Conservation (phyloP, 371 early-diverging fungal species). For the Sporodiniella umbellata region DNA sequence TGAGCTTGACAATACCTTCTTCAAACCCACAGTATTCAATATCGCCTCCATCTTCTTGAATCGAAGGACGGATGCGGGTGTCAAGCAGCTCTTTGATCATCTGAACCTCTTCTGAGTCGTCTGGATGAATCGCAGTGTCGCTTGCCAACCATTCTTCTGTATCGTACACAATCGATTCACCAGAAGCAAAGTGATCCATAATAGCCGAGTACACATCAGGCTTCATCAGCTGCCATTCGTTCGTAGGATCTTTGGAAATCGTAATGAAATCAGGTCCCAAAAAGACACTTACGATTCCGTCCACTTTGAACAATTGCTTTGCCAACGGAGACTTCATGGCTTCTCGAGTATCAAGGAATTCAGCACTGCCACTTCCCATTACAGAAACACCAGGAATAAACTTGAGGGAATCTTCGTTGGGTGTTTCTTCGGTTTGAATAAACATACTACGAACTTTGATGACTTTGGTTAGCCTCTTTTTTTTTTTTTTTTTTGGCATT, state of each 20-base stretch:
- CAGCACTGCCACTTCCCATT: slow-evolving; percentile 62
- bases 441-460: slow-evolving; percentile 85
- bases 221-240: slow-evolving; percentile 93
- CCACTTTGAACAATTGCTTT: slow-evolving; percentile 82
- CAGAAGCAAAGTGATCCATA: slow-evolving; percentile 92
- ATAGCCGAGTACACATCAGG: slow-evolving; percentile 93
- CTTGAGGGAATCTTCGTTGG: slow-evolving; percentile 90
- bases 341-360: slow-evolving; percentile 78
- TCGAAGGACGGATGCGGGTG: slow-evolving; percentile 92
- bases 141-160: slow-evolving; percentile 51
- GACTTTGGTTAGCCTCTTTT: no score
- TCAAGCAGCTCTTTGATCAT: slow-evolving; percentile 98
- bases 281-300: slow-evolving; percentile 85
- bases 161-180: slow-evolving; percentile 65
- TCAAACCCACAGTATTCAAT: slow-evolving; percentile 92
- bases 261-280: slow-evolving; percentile 94
- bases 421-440: slow-evolving; percentile 93
- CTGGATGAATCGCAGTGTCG: slow-evolving; percentile 74
- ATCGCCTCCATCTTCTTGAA: slow-evolving; percentile 98
- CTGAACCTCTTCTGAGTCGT: slow-evolving; percentile 87
- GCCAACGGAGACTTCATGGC: slow-evolving; percentile 88
- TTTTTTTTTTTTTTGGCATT: background rate
- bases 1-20: slow-evolving; percentile 85
- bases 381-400: slow-evolving; percentile 88
- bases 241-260: slow-evolving; percentile 79